Evolutionary conservation across 2,329 filamentous ascomycete genomes (phyloP), one percentile per base, ranked within the genome.

Genomic region (Domatiomyces globalis): DNA sequence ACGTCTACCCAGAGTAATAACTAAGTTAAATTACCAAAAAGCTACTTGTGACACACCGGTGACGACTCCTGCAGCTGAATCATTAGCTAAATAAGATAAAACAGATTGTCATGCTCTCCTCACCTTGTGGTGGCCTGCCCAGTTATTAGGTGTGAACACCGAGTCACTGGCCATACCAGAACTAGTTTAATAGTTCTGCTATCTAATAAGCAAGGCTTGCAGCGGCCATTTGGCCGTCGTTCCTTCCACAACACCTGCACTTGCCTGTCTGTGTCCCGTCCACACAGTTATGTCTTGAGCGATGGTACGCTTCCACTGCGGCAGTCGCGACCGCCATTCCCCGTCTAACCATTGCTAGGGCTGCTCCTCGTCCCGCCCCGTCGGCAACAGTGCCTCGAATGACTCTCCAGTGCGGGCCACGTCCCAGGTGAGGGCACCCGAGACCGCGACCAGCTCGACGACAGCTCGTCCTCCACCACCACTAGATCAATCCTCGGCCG

Each of bases 291-390:
- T 39, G 33, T 39, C 33, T 39, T 39, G 12, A 39, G 33, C 33
- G 15, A 39, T 39, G 33, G 33, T 39, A 39, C 33, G 33, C 33
- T 39, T 15, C 10, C 33, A 39, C 15, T 39, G 33, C 12, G 33
- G 33, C 33, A 39, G 33, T 39, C 33, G 33, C 33, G 12, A 39
- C 33, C 29, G 29, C 29, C 29, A 7, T 33, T 7, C 8, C 10
- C 10, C 29, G 10, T 15, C 33, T 39, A 39, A 39, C 33, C 5
- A 15, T 49, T 20, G 27, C 9, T 43, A 60, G 58, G 58, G 58
- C 52, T 61, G 58, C 56, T 58, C 56, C 51, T 51, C 54, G 27
- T 61, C 58, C n/a, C 52, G 57, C 52, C 56, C 58, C 19, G 49
- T 44, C 19, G 43, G 20, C 22, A 18, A 42, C 12, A 33, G 15